phyloP scores from a whole-genome alignment of 495 filamentous ascomycete genomes.

The Aspergillus bertholletiae region DNA sequence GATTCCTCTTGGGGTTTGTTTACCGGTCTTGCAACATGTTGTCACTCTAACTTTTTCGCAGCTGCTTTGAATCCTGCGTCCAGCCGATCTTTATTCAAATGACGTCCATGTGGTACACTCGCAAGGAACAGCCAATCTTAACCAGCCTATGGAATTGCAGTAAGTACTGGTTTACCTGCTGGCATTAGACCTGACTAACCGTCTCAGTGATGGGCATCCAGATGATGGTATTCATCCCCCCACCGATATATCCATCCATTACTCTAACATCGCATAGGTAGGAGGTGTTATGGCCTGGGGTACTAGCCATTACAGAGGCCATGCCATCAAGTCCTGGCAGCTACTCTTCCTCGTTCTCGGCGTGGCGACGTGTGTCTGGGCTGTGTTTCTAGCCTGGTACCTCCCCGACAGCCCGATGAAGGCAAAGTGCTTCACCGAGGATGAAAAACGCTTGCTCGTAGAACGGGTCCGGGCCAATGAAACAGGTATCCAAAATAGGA shows the following conservation, averaged over 20 bases:
- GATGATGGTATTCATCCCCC: conserved; percentile 10
- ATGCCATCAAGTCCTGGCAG: conserved; percentile 32
- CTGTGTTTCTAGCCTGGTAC: conserved; percentile 31
- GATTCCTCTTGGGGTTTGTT: conserved; percentile 26
- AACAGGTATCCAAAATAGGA: conserved; percentile 52
- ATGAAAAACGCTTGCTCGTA: conserved; percentile 43
- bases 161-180: no score
- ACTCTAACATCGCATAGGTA: conserved; percentile 45
- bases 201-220: conserved; percentile 17
- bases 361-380: conserved; percentile 29
- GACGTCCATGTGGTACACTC: conserved; percentile 50
- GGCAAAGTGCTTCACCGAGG: conserved; percentile 37
- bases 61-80: conserved; percentile 23
- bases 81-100: conserved; percentile 27
- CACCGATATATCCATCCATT: not conserved
- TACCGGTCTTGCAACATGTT: not conserved
- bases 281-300: conserved; percentile 47
- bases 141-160: conserved; percentile 44
- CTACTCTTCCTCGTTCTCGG: conserved; percentile 36
- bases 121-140: conserved; percentile 47
- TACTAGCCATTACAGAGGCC: conserved; percentile 23
- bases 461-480: conserved; percentile 52
- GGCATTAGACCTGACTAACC: no score
- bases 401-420: conserved; percentile 47
- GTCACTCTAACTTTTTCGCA: not conserved